Conservation (phyloP, 2,329 filamentous ascomycete species). For the Venturia aucupariae region DNA sequence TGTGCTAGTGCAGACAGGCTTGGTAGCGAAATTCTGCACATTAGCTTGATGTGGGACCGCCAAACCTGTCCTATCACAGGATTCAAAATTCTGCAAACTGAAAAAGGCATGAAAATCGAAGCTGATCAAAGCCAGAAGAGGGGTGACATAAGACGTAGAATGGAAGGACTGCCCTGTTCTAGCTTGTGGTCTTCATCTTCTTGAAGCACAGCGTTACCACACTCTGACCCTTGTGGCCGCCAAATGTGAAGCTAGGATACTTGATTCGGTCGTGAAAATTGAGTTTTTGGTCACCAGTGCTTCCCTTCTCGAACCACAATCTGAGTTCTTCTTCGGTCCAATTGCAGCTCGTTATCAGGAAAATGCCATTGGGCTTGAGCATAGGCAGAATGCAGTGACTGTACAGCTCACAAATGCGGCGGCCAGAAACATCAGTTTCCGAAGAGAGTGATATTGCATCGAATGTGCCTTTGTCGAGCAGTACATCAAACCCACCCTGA, state of each 20-base stretch:
- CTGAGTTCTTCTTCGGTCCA: slow-evolving; percentile 88
- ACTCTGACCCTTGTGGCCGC: slow-evolving; percentile 77
- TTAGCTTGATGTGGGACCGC: slow-evolving; percentile 1
- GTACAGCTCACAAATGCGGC: slow-evolving; percentile 67
- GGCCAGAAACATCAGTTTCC: slow-evolving; percentile 41
- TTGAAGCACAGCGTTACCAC: slow-evolving; percentile 55
- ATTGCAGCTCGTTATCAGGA: slow-evolving; percentile 92
- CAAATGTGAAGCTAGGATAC: slow-evolving; percentile 84
- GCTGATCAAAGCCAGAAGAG: background rate
- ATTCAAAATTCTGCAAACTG: background rate
- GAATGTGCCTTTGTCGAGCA: slow-evolving; percentile 97
- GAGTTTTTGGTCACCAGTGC: slow-evolving; percentile 40
- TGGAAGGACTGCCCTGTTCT: slow-evolving; percentile 6
- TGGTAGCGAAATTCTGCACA: background rate
- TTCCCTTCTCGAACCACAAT: slow-evolving; percentile 56
- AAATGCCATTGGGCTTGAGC: slow-evolving; percentile 53
- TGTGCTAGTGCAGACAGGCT: slow-evolving; percentile 1
- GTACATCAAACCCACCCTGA: slow-evolving; percentile 59
- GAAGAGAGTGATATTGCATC: slow-evolving; percentile 83
- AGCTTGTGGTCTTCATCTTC: background rate
- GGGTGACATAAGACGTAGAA: background rate
- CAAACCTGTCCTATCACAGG: background rate
- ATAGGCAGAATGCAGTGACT: slow-evolving; percentile 57
- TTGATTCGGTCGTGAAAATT: slow-evolving; percentile 58
- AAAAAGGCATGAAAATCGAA: background rate